A percentile compares a stretch with the other conserved stretches of the same genome.
These are phyloP conservation scores for Boletus albobrunnescens DNA, from an alignment of 1,284 basidiomycete genomes.

Conservation along the genomic window DNA sequence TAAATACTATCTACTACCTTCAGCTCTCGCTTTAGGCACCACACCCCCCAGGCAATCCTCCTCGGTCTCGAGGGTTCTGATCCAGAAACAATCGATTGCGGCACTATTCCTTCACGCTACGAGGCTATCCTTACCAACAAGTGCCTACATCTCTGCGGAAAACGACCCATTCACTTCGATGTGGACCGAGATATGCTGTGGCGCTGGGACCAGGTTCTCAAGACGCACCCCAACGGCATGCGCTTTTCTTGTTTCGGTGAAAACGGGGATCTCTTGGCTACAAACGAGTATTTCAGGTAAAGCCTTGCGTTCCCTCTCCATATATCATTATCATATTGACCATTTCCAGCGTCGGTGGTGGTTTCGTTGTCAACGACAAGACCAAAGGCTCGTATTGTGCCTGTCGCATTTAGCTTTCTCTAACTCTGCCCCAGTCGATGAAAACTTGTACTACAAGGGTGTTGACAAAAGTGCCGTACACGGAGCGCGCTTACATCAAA, in stretches of 20 bases:
- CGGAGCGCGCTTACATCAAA: slow-evolving; percentile 72
- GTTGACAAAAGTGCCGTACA: slow-evolving; percentile 82
- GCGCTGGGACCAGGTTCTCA: slow-evolving; percentile 80
- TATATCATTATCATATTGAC: background rate
- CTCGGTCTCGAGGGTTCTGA: slow-evolving; percentile 87
- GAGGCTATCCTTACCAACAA: slow-evolving; percentile 64
- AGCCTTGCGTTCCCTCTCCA: background rate
- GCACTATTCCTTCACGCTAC: slow-evolving; percentile 73
- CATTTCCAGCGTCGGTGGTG: slow-evolving; percentile 72
- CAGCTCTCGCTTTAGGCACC: slow-evolving; percentile 58
- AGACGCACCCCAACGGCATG: slow-evolving; percentile 88
- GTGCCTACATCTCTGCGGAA: slow-evolving; percentile 66
- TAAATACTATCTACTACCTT: slow-evolving; percentile 2
- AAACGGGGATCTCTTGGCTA: slow-evolving; percentile 83
- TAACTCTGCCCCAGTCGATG: slow-evolving; percentile 56
- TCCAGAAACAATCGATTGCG: slow-evolving; percentile 83
- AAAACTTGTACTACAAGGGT: slow-evolving; percentile 96
- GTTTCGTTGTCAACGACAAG: slow-evolving; percentile 88
- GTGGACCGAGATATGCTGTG: slow-evolving; percentile 89
- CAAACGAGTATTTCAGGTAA: slow-evolving; percentile 88
- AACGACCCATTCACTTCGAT: slow-evolving; percentile 75
- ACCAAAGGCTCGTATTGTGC: slow-evolving; percentile 55
- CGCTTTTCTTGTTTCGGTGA: slow-evolving; percentile 83
- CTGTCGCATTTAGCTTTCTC: background rate
- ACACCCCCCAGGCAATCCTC: slow-evolving; percentile 91